Base-by-base conservation (phyloP, 2,329 filamentous ascomycete genomes). In the Penicillium sp. region DNA sequence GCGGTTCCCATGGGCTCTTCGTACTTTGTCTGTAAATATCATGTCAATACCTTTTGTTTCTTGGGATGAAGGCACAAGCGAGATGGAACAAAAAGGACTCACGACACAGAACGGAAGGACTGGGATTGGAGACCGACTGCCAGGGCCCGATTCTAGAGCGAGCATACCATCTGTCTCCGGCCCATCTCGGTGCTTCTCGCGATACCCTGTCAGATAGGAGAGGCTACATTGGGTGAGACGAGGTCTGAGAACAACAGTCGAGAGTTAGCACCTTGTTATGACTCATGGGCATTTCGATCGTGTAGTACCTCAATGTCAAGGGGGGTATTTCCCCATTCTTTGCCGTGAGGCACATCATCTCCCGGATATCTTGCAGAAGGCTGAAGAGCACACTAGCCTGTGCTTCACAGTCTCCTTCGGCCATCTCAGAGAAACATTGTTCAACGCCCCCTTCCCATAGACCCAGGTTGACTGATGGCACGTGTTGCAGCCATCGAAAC, bases 171-270 rank as follows among this genome's bases (percentile, higher is more conserved):
- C 53, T 2, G 58, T 55, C 1, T 28, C 9, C 0, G 61, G 62
- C 4, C 41, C 49, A 40, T 64, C 62, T 5, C 45, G 48, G 38
- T 61, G 47, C 27, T 53, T 61, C 37, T 57, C 45, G 0, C 56
- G 47, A 34, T 59, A 59, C 0, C 62, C 60, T 11, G 57, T 65
- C 57, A 55, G 57, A 41, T 65, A 65, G 28, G 62, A 58, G 24
- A 59, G 40, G 6, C 47, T 32, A 18, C 13, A 27, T 29, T 37
- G 5, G 26, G 46, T 9, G 58, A 26, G 9, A 61, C 28, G 13
- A 56, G 48, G 1, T 57, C 51, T n/a, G 59, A 63, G 9, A 27
- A 29, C 18, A 12, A 39, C 24, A 13, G 26, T 18, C 8, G 4
- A 4, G 24, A 24, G 9, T 34, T 7, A 43, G 40, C 25, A 26